Base-by-base conservation (phyloP, 805 yeast species). In the Pichia nanzhaoensis region DNA sequence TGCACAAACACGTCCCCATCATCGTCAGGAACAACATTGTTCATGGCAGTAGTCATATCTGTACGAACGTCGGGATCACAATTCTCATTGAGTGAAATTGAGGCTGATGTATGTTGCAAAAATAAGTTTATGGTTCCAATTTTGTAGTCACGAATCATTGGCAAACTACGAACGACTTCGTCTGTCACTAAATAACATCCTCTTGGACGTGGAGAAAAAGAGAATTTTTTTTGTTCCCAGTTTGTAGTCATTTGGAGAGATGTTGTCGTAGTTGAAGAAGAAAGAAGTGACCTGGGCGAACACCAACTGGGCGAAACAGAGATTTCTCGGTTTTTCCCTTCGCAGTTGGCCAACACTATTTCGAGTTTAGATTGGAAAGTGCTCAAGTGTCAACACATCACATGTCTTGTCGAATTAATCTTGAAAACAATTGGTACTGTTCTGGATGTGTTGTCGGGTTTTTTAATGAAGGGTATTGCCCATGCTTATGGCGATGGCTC, bases 21-120 rank as follows among this genome's bases (percentile, higher is more conserved):
- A 47, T 73, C 73, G 55, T 84, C 91, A 0, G 95, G 95, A 3
- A 77, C 85, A 46, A 84, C 66, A 42, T 75, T 65, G 54, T 79
- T 82, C 52, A 86, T 62, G 1, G 84, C 75, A 20, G 73, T 70
- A 9, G 73, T 70, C 85, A 86, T 73, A 56, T 85, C 95, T 1
- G 56, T 61, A 49, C 90, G 70, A 12, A 85, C 95, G 57, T 82
- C 89, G 0, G 88, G 78, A 55, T 86, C 95, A 66, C 78, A 84
- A 58, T 85, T 85, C 59, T 85, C 95, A 57, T 85, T 85, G 45
- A 85, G 61, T 0, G 89, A 80, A 35, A 85, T 60, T 0, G 82
- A 93, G 4, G 90, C 90, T 9, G 88, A 80, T 1, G 95, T 84
- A 62, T 85, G 95, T 59, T 83, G 85, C 38, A 84, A 64, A 59